phyloP scores from a whole-genome alignment of 164 flowering plant genomes.

The Malania oleifera region DNA sequence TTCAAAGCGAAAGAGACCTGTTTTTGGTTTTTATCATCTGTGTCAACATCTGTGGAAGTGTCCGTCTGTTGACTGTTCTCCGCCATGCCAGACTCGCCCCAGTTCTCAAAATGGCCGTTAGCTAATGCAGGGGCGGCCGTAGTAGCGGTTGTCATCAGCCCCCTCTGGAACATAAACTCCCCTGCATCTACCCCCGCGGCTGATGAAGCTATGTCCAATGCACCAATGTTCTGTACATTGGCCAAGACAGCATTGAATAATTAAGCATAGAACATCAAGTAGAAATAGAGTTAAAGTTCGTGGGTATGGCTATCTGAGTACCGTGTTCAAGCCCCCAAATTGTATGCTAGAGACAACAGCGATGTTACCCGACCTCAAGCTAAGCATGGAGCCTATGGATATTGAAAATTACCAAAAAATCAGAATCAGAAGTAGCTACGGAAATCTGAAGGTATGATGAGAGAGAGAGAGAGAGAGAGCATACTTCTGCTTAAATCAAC shows the following conservation, averaged over 20 bases:
- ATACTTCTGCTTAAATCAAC: slow-evolving; percentile 63
- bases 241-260: not conserved
- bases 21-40: slow-evolving; percentile 57
- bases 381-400: slow-evolving; percentile 33
- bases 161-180: slow-evolving; percentile 34
- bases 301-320: slow-evolving; percentile 7
- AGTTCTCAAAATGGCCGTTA: slow-evolving; percentile 52
- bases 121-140: slow-evolving; percentile 22
- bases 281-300: not conserved
- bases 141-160: slow-evolving; percentile 7
- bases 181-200: slow-evolving; percentile 34
- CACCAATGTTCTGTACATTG: slow-evolving; percentile 20
- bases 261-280: not conserved
- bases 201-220: slow-evolving; percentile 22
- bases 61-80: slow-evolving; percentile 78
- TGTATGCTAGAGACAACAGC: slow-evolving; percentile 27
- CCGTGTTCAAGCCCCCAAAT: slow-evolving; percentile 44
- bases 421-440: not conserved
- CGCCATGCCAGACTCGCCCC: slow-evolving; percentile 75
- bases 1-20: slow-evolving; percentile 22
- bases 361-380: slow-evolving; percentile 29
- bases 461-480: not conserved
- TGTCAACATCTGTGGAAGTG: slow-evolving; percentile 75
- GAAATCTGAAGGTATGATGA: not conserved
- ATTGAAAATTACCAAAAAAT: not conserved